Evolutionary conservation across 176 grass and related monocot genomes (phyloP).

Genomic region (Otatea glauca): DNA sequence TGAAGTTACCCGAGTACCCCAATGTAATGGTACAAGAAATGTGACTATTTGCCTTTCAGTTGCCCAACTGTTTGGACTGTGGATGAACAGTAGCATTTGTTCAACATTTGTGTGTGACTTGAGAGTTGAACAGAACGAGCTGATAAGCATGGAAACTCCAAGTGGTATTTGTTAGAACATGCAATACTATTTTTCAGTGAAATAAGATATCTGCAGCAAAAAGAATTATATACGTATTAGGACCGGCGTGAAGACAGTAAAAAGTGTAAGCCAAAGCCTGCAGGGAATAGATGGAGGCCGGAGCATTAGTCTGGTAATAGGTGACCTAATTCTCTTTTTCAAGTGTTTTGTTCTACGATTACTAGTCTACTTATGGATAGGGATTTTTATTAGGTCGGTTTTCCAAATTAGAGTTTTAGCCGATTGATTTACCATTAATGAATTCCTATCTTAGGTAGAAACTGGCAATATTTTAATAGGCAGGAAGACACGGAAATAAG

Average conservation of each 20-base stretch:
- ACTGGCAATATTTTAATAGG: no score
- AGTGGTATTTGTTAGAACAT: not conserved
- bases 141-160: not conserved
- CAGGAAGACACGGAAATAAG: no score
- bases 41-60: constrained; percentile 29
- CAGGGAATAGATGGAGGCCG: no score
- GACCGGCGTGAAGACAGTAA: not conserved
- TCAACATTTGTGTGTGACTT: constrained; percentile 4
- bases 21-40: not conserved
- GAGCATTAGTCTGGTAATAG: no score
- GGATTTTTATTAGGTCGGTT: no score
- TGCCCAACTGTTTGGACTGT: constrained; percentile 21
- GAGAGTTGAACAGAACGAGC: constrained; percentile 25
- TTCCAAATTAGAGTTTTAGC: no score
- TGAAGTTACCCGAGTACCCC: not conserved
- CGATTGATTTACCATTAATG: no score
- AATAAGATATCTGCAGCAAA: not conserved
- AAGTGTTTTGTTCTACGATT: no score
- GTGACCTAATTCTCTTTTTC: no score
- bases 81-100: constrained; percentile 1
- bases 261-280: not conserved
- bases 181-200: not conserved
- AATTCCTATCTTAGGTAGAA: no score
- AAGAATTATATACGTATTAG: not conserved
- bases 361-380: no score